Conservation (phyloP, 2,329 filamentous ascomycete species). For the Fusarium napiforme region DNA sequence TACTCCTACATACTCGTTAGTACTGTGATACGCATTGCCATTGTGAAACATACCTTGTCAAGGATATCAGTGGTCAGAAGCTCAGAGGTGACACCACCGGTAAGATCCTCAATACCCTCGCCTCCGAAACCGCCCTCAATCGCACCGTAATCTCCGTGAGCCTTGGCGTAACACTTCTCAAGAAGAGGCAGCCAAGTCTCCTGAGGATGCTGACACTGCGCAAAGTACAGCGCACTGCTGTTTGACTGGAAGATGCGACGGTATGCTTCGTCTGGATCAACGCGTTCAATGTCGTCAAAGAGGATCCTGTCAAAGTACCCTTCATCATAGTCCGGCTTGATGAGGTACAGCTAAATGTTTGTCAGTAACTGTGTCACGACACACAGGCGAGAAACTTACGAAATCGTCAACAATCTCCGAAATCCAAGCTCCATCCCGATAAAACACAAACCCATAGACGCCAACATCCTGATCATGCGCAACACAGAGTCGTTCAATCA, state of each 20-base stretch:
- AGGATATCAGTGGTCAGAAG: slow-evolving; percentile 75
- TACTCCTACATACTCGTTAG: slow-evolving; percentile 42
- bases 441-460: slow-evolving; percentile 88
- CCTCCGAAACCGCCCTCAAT: slow-evolving; percentile 78
- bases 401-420: slow-evolving; percentile 69
- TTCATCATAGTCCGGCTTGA: slow-evolving; percentile 71
- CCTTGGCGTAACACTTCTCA: slow-evolving; percentile 84
- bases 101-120: slow-evolving; percentile 69
- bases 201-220: slow-evolving; percentile 77
- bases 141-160: slow-evolving; percentile 80
- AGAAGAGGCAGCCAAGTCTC: slow-evolving; percentile 84
- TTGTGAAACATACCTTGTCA: slow-evolving; percentile 68
- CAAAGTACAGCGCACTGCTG: slow-evolving; percentile 79
- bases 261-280: slow-evolving; percentile 68
- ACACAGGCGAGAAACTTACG: slow-evolving; percentile 36
- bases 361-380: background rate
- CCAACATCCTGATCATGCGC: slow-evolving; percentile 77
- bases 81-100: slow-evolving; percentile 74
- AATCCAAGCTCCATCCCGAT: slow-evolving; percentile 80
- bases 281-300: slow-evolving; percentile 57
- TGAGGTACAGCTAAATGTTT: slow-evolving; percentile 58
- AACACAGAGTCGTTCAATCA: slow-evolving; percentile 81
- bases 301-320: slow-evolving; percentile 58
- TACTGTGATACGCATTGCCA: background rate
- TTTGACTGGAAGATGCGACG: slow-evolving; percentile 78